phyloP scores from a whole-genome alignment of 1,284 basidiomycete genomes.

The Stygiomarasmius scandens region DNA sequence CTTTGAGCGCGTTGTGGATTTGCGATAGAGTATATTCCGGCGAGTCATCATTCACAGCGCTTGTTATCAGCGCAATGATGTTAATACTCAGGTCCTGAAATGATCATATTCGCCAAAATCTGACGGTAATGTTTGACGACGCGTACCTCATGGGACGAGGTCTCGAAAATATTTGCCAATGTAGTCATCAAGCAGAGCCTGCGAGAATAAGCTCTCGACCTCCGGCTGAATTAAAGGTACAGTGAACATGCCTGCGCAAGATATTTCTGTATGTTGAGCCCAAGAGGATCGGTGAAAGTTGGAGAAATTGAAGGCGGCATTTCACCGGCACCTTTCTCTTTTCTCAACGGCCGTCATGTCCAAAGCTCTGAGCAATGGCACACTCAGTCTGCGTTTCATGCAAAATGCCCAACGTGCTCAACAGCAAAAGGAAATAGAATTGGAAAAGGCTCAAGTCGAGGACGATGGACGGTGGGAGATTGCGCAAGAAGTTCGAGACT shows the following conservation, averaged over 20 bases:
- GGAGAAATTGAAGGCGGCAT: neutral
- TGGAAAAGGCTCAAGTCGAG: conserved; percentile 58
- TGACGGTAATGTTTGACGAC: neutral
- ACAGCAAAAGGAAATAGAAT: conserved; percentile 50
- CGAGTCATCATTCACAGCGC: neutral
- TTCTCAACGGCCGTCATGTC: conserved; percentile 38
- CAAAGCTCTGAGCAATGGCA: conserved; percentile 67
- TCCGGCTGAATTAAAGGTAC: neutral
- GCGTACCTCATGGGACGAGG: neutral
- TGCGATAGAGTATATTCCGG: neutral
- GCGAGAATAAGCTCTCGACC: neutral
- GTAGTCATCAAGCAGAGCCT: neutral
- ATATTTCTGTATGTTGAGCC: too few relatives aligned
- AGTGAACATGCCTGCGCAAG: too few relatives aligned
- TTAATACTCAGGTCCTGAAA: neutral
- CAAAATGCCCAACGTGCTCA: conserved; percentile 68
- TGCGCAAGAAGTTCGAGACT: conserved; percentile 53
- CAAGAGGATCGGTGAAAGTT: neutral
- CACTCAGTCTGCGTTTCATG: conserved; percentile 75
- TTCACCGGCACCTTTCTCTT: neutral
- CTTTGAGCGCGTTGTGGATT: neutral
- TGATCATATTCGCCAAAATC: neutral
- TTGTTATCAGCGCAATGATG: neutral
- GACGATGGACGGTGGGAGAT: conserved; percentile 76
- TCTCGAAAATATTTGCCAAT: neutral